A percentile compares a stretch with the other conserved stretches of the same genome.
phyloP scores from a whole-genome alignment of 495 filamentous ascomycete genomes.

The Elasticomyces elasticus region DNA sequence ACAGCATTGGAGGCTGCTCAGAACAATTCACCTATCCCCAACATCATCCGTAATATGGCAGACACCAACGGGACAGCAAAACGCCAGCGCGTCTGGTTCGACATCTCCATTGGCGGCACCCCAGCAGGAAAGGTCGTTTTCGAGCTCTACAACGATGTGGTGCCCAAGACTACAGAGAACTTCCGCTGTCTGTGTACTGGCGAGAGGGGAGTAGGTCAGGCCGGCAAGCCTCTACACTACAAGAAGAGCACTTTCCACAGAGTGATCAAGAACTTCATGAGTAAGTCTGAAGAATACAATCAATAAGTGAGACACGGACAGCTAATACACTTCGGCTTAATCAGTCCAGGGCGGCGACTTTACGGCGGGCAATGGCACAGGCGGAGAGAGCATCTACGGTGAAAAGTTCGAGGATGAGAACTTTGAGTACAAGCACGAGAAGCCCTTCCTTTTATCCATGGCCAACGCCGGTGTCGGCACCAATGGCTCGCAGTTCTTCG shows the following conservation, averaged over 20 bases:
- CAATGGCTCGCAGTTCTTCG: slow-evolving; percentile 97
- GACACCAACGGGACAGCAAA: slow-evolving; percentile 15
- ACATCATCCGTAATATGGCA: slow-evolving; percentile 6
- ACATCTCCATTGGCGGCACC: slow-evolving; percentile 20
- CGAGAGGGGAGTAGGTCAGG: slow-evolving; percentile 72
- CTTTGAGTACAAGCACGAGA: slow-evolving; percentile 85
- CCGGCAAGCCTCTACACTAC: slow-evolving; percentile 82
- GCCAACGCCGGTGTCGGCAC: slow-evolving; percentile 97
- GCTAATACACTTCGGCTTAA: no score
- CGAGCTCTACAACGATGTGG: slow-evolving; percentile 40
- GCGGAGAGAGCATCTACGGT: slow-evolving; percentile 96
- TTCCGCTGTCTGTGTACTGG: slow-evolving; percentile 94
- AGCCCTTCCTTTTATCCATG: slow-evolving; percentile 92
- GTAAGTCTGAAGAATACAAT: no score
- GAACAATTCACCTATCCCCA: no score
- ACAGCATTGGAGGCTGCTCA: no score
- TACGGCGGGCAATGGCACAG: slow-evolving; percentile 82
- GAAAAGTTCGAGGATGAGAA: slow-evolving; percentile 98
- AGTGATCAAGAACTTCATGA: slow-evolving; percentile 97
- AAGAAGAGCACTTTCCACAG: slow-evolving; percentile 89
- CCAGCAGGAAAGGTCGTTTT: slow-evolving; percentile 18
- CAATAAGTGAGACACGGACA: no score
- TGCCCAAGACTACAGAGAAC: slow-evolving; percentile 91
- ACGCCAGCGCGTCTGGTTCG: slow-evolving; percentile 23
- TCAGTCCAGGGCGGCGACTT: slow-evolving; percentile 99